phyloP scores from a whole-genome alignment of 139 green algal genomes.

The Chlorella ohadii region DNA sequence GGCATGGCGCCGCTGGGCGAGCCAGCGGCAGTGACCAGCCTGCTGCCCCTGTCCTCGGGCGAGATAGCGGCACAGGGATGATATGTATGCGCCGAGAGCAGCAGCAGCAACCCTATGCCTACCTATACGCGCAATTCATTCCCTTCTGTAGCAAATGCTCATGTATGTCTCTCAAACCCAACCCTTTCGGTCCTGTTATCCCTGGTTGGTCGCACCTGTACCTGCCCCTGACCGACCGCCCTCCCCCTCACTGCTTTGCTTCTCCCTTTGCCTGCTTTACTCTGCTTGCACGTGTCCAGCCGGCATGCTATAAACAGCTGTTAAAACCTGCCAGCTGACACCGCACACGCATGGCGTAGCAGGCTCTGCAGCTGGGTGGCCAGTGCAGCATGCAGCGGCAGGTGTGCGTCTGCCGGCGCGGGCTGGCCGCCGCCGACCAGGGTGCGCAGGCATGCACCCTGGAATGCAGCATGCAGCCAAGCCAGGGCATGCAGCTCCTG shows the following conservation, averaged over 20 bases:
- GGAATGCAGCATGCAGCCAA: slow-evolving; percentile 24
- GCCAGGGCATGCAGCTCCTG: slow-evolving; percentile 20
- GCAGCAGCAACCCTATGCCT: no score
- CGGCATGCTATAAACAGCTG: no score
- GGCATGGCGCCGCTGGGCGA: not conserved
- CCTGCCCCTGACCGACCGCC: no score
- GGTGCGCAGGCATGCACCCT: slow-evolving; percentile 8
- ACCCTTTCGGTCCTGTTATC: no score
- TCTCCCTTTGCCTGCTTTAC: no score
- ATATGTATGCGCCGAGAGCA: not conserved
- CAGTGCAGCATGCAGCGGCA: slow-evolving; percentile 23
- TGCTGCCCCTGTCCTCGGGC: not conserved
- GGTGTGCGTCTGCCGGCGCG: slow-evolving; percentile 8
- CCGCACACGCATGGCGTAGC: not conserved
- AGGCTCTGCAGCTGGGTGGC: not conserved
- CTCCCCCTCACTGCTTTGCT: not conserved
- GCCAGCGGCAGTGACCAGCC: not conserved
- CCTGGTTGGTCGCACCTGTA: no score
- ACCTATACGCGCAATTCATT: no score
- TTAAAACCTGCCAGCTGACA: not conserved
- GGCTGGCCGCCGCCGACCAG: not conserved
- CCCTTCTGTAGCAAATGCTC: no score
- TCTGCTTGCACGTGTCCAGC: not conserved
- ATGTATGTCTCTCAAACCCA: no score
- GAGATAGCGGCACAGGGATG: slow-evolving; percentile 14